Evolutionary conservation across 306 rosid genomes (phyloP).

Genomic region (Neltuma alba): DNA sequence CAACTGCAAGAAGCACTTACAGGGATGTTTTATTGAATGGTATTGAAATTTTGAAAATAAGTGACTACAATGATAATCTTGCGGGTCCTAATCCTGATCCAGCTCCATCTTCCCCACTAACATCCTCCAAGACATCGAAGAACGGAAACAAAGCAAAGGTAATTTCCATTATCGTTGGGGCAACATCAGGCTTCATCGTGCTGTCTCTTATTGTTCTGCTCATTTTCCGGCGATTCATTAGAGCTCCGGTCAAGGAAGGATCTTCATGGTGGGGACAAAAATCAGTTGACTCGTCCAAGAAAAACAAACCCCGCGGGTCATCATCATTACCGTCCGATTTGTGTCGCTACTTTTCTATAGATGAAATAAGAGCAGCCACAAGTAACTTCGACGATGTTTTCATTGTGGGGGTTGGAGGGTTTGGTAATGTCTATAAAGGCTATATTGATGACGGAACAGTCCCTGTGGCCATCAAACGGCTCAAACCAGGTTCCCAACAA

Average conservation of each 20-base stretch:
- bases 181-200: not conserved
- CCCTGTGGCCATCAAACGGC: not conserved
- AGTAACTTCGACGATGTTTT: not conserved
- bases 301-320: not conserved
- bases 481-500: too few relatives aligned
- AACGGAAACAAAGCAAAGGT: too few relatives aligned
- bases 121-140: too few relatives aligned
- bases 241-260: not conserved
- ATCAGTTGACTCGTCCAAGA: not conserved
- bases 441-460: not conserved
- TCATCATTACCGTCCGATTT: not conserved
- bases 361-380: not conserved
- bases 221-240: not conserved
- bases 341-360: not conserved
- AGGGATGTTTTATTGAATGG: too few relatives aligned
- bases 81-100: too few relatives aligned
- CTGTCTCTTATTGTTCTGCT: not conserved
- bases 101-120: too few relatives aligned
- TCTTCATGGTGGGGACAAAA: not conserved
- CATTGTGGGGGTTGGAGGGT: not conserved
- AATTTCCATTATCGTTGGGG: not conserved
- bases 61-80: too few relatives aligned
- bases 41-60: too few relatives aligned
- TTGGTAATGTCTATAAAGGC: not conserved
- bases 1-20: too few relatives aligned